phyloP scores from a whole-genome alignment of 805 yeast genomes.

The Saccharomyces eubayanus region DNA sequence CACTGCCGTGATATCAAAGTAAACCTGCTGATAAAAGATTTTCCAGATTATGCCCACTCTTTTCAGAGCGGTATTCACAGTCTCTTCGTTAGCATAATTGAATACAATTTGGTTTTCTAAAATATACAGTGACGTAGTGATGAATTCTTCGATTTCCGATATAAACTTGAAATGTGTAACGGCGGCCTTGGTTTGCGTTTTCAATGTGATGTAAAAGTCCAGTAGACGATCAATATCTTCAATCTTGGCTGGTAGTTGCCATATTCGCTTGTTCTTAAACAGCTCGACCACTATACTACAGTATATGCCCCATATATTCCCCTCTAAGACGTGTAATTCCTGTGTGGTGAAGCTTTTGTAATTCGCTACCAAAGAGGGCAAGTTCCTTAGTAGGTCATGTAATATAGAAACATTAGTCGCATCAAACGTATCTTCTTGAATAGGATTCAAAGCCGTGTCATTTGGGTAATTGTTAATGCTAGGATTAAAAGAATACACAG shows the following conservation, averaged over 20 bases:
- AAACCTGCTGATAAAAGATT: slow-evolving; percentile 44
- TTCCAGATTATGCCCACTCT: slow-evolving; percentile 46
- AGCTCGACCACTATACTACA: slow-evolving; percentile 24
- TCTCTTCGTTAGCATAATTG: slow-evolving; percentile 26
- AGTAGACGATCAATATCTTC: slow-evolving; percentile 20
- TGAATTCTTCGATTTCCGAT: slow-evolving; percentile 25
- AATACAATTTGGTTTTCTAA: slow-evolving; percentile 33
- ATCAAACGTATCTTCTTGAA: slow-evolving; percentile 10
- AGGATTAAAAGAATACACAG: slow-evolving; percentile 24
- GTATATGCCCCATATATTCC: slow-evolving; percentile 29
- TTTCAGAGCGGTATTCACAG: slow-evolving; percentile 30
- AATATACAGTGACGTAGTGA: slow-evolving; percentile 32
- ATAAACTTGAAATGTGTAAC: slow-evolving; percentile 19
- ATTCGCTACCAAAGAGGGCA: slow-evolving; percentile 28
- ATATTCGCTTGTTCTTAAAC: slow-evolving; percentile 24
- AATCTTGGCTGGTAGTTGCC: slow-evolving; percentile 29
- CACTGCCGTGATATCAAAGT: slow-evolving; percentile 52
- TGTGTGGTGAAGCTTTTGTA: slow-evolving; percentile 23
- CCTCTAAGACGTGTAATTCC: slow-evolving; percentile 24
- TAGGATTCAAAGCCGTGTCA: slow-evolving; percentile 14
- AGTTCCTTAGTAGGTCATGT: slow-evolving; percentile 26
- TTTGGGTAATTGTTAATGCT: slow-evolving; percentile 7
- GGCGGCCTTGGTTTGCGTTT: slow-evolving; percentile 22
- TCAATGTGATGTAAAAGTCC: slow-evolving; percentile 22
- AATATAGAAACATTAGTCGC: slow-evolving; percentile 12